Percentiles rank a stretch among this genome's conserved stretches.
These are phyloP conservation scores for Monilinia vaccinii-corymbosi DNA, from an alignment of 2,329 filamentous ascomycete species.

Conservation along the genomic window DNA sequence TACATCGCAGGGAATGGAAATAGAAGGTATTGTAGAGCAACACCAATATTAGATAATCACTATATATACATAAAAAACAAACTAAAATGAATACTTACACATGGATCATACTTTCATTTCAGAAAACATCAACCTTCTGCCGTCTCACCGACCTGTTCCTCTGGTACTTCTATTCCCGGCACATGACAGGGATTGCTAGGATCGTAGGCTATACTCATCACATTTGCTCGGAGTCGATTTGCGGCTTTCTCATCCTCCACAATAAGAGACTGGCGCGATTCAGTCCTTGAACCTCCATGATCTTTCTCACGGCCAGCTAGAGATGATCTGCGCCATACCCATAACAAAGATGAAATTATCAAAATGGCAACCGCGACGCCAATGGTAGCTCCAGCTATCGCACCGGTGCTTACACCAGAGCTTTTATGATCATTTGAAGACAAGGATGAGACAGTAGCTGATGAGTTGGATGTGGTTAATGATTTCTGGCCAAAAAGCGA, in stretches of 20 bases:
- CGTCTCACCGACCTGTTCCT: background rate
- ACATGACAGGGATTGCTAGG: background rate
- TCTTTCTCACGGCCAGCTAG: background rate
- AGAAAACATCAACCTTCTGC: background rate
- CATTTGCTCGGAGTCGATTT: background rate
- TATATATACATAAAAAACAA: background rate
- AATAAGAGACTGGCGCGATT: background rate
- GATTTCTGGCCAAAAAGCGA: constrained; percentile 2
- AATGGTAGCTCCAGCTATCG: constrained; percentile 5
- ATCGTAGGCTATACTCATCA: background rate
- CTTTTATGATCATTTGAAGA: background rate
- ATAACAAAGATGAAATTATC: background rate
- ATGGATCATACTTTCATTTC: background rate
- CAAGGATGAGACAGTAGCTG: background rate
- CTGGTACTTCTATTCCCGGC: background rate
- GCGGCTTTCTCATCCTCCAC: background rate
- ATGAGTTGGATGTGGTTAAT: background rate
- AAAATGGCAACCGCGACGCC: background rate
- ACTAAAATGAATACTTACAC: background rate
- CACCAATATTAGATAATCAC: background rate
- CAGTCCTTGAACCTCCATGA: background rate
- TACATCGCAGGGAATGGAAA: background rate
- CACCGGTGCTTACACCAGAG: background rate
- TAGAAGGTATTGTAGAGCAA: background rate
- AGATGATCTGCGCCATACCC: constrained; percentile 3